These are phyloP conservation scores for Phaeosphaeria sp. DNA, from an alignment of 2,329 filamentous ascomycete species.

Conservation along the genomic window DNA sequence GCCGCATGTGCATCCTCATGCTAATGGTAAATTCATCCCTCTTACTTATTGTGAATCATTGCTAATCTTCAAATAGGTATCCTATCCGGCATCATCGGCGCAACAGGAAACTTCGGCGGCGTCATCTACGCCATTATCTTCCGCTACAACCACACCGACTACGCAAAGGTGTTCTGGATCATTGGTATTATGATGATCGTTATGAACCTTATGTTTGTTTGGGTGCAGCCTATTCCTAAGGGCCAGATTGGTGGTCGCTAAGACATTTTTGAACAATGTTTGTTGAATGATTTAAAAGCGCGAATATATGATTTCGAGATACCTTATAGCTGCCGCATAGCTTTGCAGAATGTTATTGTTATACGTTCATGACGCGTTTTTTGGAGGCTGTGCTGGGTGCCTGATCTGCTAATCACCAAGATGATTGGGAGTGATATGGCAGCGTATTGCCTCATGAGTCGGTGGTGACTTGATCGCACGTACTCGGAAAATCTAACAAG, in stretches of 20 bases:
- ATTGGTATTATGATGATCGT: slow-evolving; percentile 78
- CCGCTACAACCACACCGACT: slow-evolving; percentile 73
- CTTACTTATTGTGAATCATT: neutral
- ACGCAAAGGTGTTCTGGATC: slow-evolving; percentile 78
- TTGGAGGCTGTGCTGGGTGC: neutral
- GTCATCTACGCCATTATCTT: slow-evolving; percentile 86
- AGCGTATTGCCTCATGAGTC: neutral
- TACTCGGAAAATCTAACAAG: too few relatives aligned
- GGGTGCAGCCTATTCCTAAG: slow-evolving; percentile 67
- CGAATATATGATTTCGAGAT: slow-evolving; percentile 1
- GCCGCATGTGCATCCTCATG: slow-evolving; percentile 82
- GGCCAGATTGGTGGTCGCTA: slow-evolving; percentile 58
- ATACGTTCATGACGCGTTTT: neutral
- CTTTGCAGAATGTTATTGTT: neutral
- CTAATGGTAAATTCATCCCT: slow-evolving; percentile 67
- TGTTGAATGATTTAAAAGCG: neutral
- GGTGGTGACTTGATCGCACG: too few relatives aligned
- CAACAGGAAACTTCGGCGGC: slow-evolving; percentile 82
- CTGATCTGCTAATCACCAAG: neutral
- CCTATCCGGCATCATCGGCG: slow-evolving; percentile 80
- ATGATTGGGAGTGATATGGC: neutral
- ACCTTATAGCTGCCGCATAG: slow-evolving; percentile 4
- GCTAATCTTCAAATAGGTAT: slow-evolving; percentile 50
- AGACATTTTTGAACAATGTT: neutral
- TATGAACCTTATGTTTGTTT: slow-evolving; percentile 70